Conservation (phyloP, 2,329 filamentous ascomycete species). For the Fusarium sublunatum region DNA sequence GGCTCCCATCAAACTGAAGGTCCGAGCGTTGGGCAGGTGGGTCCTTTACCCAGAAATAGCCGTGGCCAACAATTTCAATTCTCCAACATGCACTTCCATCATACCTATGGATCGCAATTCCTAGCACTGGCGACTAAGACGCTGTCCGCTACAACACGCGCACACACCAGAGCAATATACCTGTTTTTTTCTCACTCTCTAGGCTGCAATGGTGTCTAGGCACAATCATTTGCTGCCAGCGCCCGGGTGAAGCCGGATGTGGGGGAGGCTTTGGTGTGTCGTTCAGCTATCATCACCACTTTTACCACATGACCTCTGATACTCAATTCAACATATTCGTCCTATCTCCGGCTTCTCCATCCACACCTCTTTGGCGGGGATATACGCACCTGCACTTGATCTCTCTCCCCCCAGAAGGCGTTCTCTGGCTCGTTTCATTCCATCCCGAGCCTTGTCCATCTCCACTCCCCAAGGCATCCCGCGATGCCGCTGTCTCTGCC, state of each 20-base stretch:
- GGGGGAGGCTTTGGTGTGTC: conserved; percentile 14
- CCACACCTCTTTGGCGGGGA: conserved; percentile 15
- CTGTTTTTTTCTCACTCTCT: conserved; percentile 6
- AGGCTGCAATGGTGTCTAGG: conserved; percentile 2
- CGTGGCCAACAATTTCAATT: conserved; percentile 22
- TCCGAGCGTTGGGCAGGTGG: conserved; percentile 31
- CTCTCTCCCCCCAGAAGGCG: conserved; percentile 8
- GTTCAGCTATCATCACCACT: conserved; percentile 35
- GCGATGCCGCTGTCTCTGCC: conserved; percentile 33
- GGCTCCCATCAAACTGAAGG: conserved; percentile 9
- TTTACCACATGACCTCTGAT: conserved; percentile 41
- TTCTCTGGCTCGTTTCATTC: conserved; percentile 36
- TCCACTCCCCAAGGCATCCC: conserved; percentile 34
- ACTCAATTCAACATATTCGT: conserved; percentile 16
- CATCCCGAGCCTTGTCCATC: conserved; percentile 34
- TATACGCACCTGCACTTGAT: conserved; percentile 18
- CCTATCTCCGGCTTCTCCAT: conserved; percentile 23
- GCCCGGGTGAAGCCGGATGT: conserved; percentile 34
- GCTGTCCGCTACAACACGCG: neutral
- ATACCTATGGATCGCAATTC: conserved; percentile 2
- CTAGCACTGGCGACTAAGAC: conserved; percentile 10
- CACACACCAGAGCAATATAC: conserved; percentile 2
- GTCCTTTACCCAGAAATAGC: conserved; percentile 38
- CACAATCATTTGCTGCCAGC: conserved; percentile 13
- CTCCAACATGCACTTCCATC: conserved; percentile 20